Base-by-base conservation (phyloP, 805 yeast genomes). In the Scheffersomyces coipomensis region DNA sequence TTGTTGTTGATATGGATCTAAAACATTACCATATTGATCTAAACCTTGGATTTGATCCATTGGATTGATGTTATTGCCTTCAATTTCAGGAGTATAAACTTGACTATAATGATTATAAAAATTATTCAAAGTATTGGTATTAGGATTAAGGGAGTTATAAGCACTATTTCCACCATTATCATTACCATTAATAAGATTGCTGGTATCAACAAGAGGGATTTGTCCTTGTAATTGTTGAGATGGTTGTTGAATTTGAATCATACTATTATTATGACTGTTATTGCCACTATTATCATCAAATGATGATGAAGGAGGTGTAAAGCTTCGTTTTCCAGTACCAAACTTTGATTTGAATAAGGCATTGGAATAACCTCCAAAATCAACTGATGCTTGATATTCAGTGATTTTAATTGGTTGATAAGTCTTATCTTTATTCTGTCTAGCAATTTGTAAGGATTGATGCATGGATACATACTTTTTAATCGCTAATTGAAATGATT, bases 341-440 rank as follows among this genome's bases (percentile, higher is more conserved):
- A 23, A 36, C 29, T 35, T 44, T 30, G 43, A 39, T 38, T 44
- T 46, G 7, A 43, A 34, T 32, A 44, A 37, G 29, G 66, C 66
- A 42, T 60, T 61, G 31, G 46, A 45, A 35, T 46, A 52, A 5
- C 74, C 73, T 1, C 72, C 73, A 53, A 66, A 68, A 24, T 60
- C 64, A 33, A 66, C 48, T 30, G 68, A 58, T 4, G 71, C 72
- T 38, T 58, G 63, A 40, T 60, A 52, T 40, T 68, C 73, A 6
- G 59, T 56, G 37, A 63, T 36, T 35, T 49, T 55, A 7, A 48
- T 47, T 2, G 71, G 67, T 34, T 59, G 60, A 42, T 68, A 68
- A 16, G 37, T 40, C 2, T 48, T 44, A 37, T 64, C 62, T 3
- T 29, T 40, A 18, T 47, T 49, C 6, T 43, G 42, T 26, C 56